Evolutionary conservation across 352 stramenopile genomes (phyloP).

Genomic region (Pythium aristosporum): DNA sequence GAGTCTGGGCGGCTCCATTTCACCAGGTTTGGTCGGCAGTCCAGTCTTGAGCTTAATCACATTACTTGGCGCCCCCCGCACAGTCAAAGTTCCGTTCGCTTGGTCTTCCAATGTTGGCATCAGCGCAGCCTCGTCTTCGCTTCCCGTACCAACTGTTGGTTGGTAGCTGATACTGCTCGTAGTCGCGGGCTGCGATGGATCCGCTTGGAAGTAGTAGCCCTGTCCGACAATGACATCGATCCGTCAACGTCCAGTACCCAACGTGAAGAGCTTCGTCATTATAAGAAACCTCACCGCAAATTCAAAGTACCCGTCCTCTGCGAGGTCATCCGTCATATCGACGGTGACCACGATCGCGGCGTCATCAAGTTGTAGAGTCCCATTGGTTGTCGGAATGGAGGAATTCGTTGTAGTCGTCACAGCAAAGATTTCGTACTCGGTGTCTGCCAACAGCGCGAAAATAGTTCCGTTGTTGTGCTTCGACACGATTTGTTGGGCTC

Average conservation of each 20-base stretch:
- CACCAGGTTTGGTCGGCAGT: constrained; percentile 31
- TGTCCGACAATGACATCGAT: constrained; percentile 5
- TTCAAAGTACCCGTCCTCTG: constrained; percentile 35
- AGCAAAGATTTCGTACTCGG: constrained; percentile 53
- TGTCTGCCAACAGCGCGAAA: constrained; percentile 43
- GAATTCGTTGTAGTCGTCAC: constrained; percentile 27
- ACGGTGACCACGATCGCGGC: constrained; percentile 27
- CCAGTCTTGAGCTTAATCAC: constrained; percentile 37
- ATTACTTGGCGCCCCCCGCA: constrained; percentile 31
- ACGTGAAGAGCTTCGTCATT: background rate
- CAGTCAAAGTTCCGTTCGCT: constrained; percentile 12
- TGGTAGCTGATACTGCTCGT: constrained; percentile 10
- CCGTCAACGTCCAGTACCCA: background rate
- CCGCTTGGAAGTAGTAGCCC: constrained; percentile 53
- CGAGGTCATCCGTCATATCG: constrained; percentile 7
- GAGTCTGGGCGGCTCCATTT: constrained; percentile 24
- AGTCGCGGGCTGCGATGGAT: constrained; percentile 12
- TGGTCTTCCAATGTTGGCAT: constrained; percentile 5
- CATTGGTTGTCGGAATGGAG: constrained; percentile 9
- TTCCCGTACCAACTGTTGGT: background rate
- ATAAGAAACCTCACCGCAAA: constrained; percentile 36
- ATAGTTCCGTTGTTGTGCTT: constrained; percentile 26
- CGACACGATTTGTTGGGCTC: constrained; percentile 21
- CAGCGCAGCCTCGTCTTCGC: constrained; percentile 2
- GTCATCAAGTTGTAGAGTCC: constrained; percentile 29